Base-by-base conservation (phyloP, 2,329 filamentous ascomycete species). In the Trichoderma brevicompactum region DNA sequence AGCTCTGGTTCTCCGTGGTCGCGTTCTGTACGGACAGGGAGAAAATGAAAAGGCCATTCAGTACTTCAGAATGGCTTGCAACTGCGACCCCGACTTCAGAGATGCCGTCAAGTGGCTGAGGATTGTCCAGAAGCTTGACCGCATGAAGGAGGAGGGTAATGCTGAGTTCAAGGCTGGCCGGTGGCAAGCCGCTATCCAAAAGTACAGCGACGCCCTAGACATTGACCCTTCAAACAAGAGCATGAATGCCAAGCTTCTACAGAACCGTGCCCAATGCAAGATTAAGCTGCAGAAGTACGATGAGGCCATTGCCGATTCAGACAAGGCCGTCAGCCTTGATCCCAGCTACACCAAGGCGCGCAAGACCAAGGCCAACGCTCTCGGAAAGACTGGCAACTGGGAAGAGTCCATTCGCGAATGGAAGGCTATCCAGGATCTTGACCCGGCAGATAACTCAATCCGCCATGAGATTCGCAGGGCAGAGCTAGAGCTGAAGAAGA, bases 401-500 rank as follows among this genome's bases (percentile, higher is more conserved):
- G 93, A 98, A 71, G 92, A 95, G 68, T 92, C 93, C 1, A 87
- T 97, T 38, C 88, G 89, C 59, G 94, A 97, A 74, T 92, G 92
- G 83, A 98, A 98, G 83, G 83, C 86, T 2, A 87, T 98, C 66
- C 86, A 90, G 58, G 94, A 98, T 76, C 81, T 88, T 66, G 92
- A 95, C 70, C 94, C 94, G 2, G 85, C 89, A 68, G 95, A 99
- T 76, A 87, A 89, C 48, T 87, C 85, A 13, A 89, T 98, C 67
- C 83, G 85, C 59, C 94, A 91, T 78, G 95, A 99, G 73, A 87
- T 98, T 50, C 89, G 92, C 65, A 91, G 89, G 72, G 95, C 94
- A 1, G 94, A 99, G 80, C 82, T 97, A 32, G 95, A 99, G 80
- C 82, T 98, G 69, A 99, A 99, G 88, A 98, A 98, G 89, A 91